These are phyloP conservation scores for Pythium pectinolyticum DNA, from an alignment of 352 stramenopile species.

Conservation along the genomic window DNA sequence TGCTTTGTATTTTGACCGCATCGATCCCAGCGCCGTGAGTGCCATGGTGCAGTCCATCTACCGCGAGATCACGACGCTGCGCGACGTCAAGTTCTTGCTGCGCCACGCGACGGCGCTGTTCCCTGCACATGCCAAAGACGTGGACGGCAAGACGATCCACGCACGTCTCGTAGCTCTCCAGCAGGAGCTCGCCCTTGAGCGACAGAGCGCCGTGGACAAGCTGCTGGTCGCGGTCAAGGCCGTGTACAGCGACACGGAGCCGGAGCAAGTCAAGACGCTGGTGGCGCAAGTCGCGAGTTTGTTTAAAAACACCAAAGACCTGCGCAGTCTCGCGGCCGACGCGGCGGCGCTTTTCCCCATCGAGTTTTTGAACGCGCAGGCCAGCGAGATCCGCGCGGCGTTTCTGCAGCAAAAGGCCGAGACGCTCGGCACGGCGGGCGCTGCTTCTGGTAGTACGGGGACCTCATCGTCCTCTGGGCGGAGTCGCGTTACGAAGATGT, in stretches of 20 bases:
- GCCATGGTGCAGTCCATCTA: slow-evolving; percentile 84
- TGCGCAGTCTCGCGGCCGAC: slow-evolving; percentile 83
- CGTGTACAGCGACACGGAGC: slow-evolving; percentile 83
- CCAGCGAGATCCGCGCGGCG: slow-evolving; percentile 48
- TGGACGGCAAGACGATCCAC: slow-evolving; percentile 65
- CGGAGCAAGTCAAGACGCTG: slow-evolving; percentile 56
- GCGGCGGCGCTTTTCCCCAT: slow-evolving; percentile 66
- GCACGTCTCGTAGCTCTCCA: slow-evolving; percentile 60
- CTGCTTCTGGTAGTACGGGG: background rate
- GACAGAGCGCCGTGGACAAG: slow-evolving; percentile 63
- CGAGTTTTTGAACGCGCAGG: slow-evolving; percentile 78
- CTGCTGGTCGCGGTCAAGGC: slow-evolving; percentile 53
- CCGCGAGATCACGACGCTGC: slow-evolving; percentile 58
- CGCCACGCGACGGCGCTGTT: slow-evolving; percentile 71
- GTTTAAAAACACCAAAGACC: slow-evolving; percentile 88
- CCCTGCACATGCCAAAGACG: slow-evolving; percentile 54
- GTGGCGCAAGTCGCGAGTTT: slow-evolving; percentile 53
- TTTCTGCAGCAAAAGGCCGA: slow-evolving; percentile 64
- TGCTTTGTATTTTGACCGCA: slow-evolving; percentile 88
- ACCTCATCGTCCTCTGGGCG: too few species aligned
- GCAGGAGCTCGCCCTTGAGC: slow-evolving; percentile 61
- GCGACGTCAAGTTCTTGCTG: slow-evolving; percentile 84
- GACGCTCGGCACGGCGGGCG: slow-evolving; percentile 31
- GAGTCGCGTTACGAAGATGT: too few species aligned
- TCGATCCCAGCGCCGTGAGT: slow-evolving; percentile 80